Evolutionary conservation across 768 basidiomycete genomes (phyloP).

Genomic region (Psilocybe sp.): DNA sequence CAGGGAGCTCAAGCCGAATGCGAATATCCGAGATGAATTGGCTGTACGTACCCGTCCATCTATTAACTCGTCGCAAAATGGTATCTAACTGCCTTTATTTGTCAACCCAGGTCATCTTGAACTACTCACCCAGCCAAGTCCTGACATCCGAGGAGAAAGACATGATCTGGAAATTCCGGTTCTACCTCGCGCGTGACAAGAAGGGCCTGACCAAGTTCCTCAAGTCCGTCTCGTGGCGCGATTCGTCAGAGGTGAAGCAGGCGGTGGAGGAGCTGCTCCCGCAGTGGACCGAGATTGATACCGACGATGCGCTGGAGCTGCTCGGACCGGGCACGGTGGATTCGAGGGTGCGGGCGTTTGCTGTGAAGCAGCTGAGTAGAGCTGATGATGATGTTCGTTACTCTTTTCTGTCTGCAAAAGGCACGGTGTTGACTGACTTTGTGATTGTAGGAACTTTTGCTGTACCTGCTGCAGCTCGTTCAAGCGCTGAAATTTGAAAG

Average conservation of each 20-base stretch:
- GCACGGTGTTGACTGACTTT: constrained; percentile 4
- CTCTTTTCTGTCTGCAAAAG: not conserved
- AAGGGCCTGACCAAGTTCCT: constrained; percentile 96
- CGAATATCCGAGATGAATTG: constrained; percentile 90
- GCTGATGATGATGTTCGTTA: constrained; percentile 89
- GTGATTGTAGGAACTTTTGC: constrained; percentile 69
- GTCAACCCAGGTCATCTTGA: constrained; percentile 73
- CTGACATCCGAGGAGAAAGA: constrained; percentile 93
- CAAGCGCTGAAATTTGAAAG: constrained; percentile 98
- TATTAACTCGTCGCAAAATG: not conserved
- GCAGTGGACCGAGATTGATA: constrained; percentile 96
- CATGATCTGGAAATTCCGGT: constrained; percentile 98
- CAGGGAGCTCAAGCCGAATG: constrained; percentile 94
- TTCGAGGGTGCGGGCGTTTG: constrained; percentile 90
- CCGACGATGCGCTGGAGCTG: constrained; percentile 93
- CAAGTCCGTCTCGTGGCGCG: constrained; percentile 96
- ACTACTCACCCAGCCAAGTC: constrained; percentile 85
- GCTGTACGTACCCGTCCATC: constrained; percentile 50
- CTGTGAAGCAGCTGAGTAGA: constrained; percentile 83
- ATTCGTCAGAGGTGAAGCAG: constrained; percentile 94
- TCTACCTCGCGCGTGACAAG: constrained; percentile 90
- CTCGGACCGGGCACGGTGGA: constrained; percentile 88
- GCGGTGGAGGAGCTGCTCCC: constrained; percentile 95
- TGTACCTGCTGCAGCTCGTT: constrained; percentile 94
- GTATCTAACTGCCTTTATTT: not conserved